Percentiles rank a stretch among this genome's conserved stretches.
These are phyloP conservation scores for Protomyces arabidopsidicola DNA, from an alignment of 1,139 yeast species.

Conservation along the genomic window DNA sequence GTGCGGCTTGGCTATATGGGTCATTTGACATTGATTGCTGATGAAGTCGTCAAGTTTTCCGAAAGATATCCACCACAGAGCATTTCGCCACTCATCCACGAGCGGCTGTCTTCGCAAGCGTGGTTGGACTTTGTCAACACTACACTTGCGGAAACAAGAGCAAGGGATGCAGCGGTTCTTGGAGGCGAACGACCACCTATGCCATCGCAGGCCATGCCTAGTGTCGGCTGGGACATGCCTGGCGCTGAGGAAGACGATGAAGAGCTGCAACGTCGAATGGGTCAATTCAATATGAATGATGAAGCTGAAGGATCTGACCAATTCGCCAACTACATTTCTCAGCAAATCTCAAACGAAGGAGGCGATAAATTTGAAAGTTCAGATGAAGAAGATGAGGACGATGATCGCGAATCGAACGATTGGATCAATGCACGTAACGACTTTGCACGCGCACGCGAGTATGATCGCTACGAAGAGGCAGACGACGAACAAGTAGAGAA, in stretches of 20 bases:
- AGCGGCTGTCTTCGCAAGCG: constrained; percentile 51
- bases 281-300: constrained; percentile 31
- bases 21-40: constrained; percentile 89
- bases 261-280: constrained; percentile 30
- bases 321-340: constrained; percentile 73
- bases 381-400: constrained; percentile 51
- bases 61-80: constrained; percentile 63
- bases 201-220: constrained; percentile 34
- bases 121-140: constrained; percentile 87
- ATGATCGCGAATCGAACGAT: constrained; percentile 33
- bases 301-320: constrained; percentile 44
- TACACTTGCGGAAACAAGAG: constrained; percentile 80
- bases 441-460: constrained; percentile 15
- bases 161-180: constrained; percentile 88
- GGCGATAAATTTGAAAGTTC: constrained; percentile 55
- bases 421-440: constrained; percentile 17
- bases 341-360: constrained; percentile 63
- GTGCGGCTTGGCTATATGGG: constrained; percentile 95
- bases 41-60: constrained; percentile 92
- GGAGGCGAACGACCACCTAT: constrained; percentile 63
- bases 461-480: constrained; percentile 11
- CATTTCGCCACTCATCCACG: constrained; percentile 57
- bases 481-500: constrained; percentile 23
- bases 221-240: constrained; percentile 34
- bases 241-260: constrained; percentile 42